Evolutionary conservation across 345 rosid species (phyloP).

Genomic region (Populus davidiana): DNA sequence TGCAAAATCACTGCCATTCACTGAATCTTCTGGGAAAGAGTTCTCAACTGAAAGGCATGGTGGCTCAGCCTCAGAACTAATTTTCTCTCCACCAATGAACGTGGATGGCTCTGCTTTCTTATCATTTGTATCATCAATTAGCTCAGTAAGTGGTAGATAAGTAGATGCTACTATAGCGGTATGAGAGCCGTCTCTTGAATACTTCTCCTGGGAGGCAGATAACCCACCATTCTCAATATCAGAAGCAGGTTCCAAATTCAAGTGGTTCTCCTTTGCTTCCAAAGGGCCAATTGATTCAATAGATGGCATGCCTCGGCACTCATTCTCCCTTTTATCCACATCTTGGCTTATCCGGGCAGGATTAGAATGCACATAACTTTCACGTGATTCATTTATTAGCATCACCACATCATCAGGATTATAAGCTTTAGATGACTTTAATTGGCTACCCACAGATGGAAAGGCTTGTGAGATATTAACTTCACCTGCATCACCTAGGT

Average conservation of each 20-base stretch:
- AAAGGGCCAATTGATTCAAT: slow-evolving; percentile 27
- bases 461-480: slow-evolving; percentile 24
- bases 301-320: slow-evolving; percentile 14
- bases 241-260: slow-evolving; percentile 19
- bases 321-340: slow-evolving; percentile 1
- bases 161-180: slow-evolving; percentile 24
- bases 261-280: slow-evolving; percentile 18
- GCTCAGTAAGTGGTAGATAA: slow-evolving; percentile 20
- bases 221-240: slow-evolving; percentile 28
- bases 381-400: slow-evolving; percentile 24
- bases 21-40: slow-evolving; percentile 24
- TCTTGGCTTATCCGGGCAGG: slow-evolving; percentile 23
- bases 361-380: slow-evolving; percentile 15
- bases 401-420: slow-evolving; percentile 9
- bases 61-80: slow-evolving; percentile 23
- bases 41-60: slow-evolving; percentile 26
- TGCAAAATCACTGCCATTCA: slow-evolving; percentile 22
- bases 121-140: slow-evolving; percentile 26
- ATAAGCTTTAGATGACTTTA: slow-evolving; percentile 24
- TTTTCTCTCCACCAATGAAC: slow-evolving; percentile 20
- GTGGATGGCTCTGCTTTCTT: slow-evolving; percentile 24
- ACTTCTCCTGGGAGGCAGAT: slow-evolving; percentile 30
- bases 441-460: slow-evolving; percentile 26
- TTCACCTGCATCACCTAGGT: slow-evolving; percentile 20
- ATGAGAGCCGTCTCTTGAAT: slow-evolving; percentile 24